Conservation (phyloP, 495 filamentous ascomycete genomes). For the Pyrenula aspistea region DNA sequence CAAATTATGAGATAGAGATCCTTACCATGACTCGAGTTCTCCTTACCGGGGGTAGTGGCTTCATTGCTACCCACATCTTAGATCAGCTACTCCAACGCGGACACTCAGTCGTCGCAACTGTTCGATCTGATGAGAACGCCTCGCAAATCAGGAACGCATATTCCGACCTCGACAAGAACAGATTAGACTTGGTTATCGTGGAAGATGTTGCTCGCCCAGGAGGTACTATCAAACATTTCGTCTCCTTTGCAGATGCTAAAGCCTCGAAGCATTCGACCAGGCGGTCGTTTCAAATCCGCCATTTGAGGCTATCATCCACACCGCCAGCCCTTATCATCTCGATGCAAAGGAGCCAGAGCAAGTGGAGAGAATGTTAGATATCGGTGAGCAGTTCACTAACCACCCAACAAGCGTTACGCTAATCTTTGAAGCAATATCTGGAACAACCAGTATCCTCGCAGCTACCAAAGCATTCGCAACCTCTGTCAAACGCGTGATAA, state of each 20-base stretch:
- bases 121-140: conserved; percentile 61
- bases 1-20: too few species aligned
- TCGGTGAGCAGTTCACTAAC: not conserved
- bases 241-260: not conserved
- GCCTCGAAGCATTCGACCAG: conserved; percentile 48
- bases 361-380: not conserved
- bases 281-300: conserved; percentile 49
- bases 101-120: conserved; percentile 68
- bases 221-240: conserved; percentile 6
- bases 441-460: conserved; percentile 32
- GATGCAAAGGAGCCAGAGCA: conserved; percentile 15
- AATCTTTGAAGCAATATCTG: conserved; percentile 18
- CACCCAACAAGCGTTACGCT: not conserved
- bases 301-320: conserved; percentile 67
- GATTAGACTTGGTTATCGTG: conserved; percentile 60
- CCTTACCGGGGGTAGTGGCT: conserved; percentile 39
- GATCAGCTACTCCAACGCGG: conserved; percentile 48
- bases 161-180: conserved; percentile 34
- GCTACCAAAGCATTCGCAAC: conserved; percentile 32
- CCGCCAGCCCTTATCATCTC: conserved; percentile 62
- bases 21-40: not conserved
- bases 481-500: conserved; percentile 33
- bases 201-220: conserved; percentile 49
- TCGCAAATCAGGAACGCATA: conserved; percentile 51
- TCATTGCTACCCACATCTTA: conserved; percentile 62